These are phyloP conservation scores for Lasiosphaeria hispida DNA, from an alignment of 495 filamentous ascomycete species.

Conservation along the genomic window DNA sequence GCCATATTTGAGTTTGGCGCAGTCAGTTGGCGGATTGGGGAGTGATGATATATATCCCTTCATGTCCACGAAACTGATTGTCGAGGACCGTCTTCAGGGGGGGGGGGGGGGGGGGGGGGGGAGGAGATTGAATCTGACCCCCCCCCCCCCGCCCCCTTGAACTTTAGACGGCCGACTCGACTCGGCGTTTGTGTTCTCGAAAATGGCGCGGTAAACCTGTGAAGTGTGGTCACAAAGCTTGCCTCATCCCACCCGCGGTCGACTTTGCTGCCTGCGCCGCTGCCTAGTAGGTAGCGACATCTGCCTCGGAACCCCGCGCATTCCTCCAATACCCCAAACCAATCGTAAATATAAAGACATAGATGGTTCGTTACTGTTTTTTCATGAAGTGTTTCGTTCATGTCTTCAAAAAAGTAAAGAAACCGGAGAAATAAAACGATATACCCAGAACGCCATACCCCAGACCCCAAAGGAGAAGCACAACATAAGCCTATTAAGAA, in stretches of 20 bases:
- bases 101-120: too few relatives aligned
- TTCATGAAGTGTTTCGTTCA: conserved; percentile 24
- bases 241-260: background rate
- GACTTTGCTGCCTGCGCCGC: background rate
- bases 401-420: conserved; percentile 18
- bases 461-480: background rate
- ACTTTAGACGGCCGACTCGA: background rate
- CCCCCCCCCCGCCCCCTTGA: too few relatives aligned
- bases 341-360: conserved; percentile 19
- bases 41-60: too few relatives aligned
- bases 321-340: background rate
- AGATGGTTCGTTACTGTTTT: conserved; percentile 32
- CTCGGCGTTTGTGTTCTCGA: background rate
- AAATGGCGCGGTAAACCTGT: background rate
- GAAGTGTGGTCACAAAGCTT: background rate
- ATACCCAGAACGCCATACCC: background rate
- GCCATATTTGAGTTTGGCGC: too few relatives aligned
- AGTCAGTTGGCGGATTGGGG: too few relatives aligned
- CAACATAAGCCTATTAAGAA: conserved; percentile 7
- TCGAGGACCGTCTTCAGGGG: too few relatives aligned
- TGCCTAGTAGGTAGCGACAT: background rate
- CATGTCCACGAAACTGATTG: too few relatives aligned
- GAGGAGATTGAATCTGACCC: too few relatives aligned
- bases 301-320: background rate
- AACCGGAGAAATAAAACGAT: conserved; percentile 11